Evolutionary conservation across 2,329 filamentous ascomycete genomes (phyloP), one percentile per base, ranked within the genome.

Genomic region (Apiospora aurea): DNA sequence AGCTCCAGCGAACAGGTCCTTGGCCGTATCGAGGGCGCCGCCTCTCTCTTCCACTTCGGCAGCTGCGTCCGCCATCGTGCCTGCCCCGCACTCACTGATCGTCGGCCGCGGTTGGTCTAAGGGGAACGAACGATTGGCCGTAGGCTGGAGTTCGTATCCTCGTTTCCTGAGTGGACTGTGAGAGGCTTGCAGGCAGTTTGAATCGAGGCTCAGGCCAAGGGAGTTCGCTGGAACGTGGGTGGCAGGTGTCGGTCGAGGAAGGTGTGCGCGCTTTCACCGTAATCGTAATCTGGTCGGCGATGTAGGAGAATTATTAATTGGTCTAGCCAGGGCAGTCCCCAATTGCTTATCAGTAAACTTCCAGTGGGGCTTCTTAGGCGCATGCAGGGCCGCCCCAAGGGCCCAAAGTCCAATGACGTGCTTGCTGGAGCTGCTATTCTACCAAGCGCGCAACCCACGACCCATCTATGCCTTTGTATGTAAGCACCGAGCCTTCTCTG

Each of bases 1-100:
- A 73, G 96, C 96, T 49, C 96, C 96, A 14, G 96, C 90, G 80
- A 96, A 93, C 72, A 99, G 86, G 83, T 99, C 96, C 87, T 98
- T 99, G 78, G 91, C 85, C 69, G 93, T 93, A 80, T 92, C 90
- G 77, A 87, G 75, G 34, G 82, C 83, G 71, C 82, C 81, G 73
- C 79, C 80, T 69, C 78, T 77, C 71, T 75, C 74, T 38, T 78
- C 76, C 70, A 80, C 51, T 49, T 80, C 79, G 72, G 80, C 77
- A 34, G 75, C 77, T 70, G 78, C 78, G 74, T 79, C 80, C 67
- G 77, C 78, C 80, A 81, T 81, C 69, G 66, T 75, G 34, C 7
- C 57, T 64, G 10, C 57, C 57, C 57, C 57, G 34, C 57, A n/a
- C 57, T 41, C 18, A 8, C 29, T 41, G 14, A 16, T 64, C 57